Evolutionary conservation across 805 yeast genomes (phyloP).

Genomic region (Cyberlindnera veronae): DNA sequence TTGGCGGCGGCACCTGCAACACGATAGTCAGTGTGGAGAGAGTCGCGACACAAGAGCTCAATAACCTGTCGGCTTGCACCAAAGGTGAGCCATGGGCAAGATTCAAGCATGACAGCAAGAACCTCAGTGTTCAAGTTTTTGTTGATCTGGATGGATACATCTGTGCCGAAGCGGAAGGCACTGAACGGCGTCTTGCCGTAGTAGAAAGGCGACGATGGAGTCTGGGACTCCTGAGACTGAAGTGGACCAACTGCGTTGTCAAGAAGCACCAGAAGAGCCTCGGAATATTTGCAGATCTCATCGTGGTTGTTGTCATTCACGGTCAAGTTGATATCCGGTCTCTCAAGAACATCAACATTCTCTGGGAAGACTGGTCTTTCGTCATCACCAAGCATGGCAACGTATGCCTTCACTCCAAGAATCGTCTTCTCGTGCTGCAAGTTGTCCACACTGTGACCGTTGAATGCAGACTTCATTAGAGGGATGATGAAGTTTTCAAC

Average conservation of each 20-base stretch:
- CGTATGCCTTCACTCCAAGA: slow-evolving; percentile 67
- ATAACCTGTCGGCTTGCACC: slow-evolving; percentile 61
- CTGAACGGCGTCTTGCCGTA: slow-evolving; percentile 33
- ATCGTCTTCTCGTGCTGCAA: slow-evolving; percentile 67
- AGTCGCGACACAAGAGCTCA: slow-evolving; percentile 74
- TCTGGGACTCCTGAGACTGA: slow-evolving; percentile 21
- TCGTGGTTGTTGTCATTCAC: slow-evolving; percentile 49
- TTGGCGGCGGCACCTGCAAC: slow-evolving; percentile 61
- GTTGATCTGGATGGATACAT: slow-evolving; percentile 33
- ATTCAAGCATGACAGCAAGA: slow-evolving; percentile 65
- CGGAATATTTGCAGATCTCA: slow-evolving; percentile 61
- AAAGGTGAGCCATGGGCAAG: slow-evolving; percentile 67
- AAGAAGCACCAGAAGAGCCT: slow-evolving; percentile 50
- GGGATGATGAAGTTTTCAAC: slow-evolving; percentile 77
- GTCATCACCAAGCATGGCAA: slow-evolving; percentile 64
- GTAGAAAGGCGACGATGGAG: slow-evolving; percentile 35
- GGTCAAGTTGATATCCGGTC: slow-evolving; percentile 31
- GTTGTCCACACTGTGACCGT: slow-evolving; percentile 55
- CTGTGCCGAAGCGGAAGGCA: slow-evolving; percentile 40
- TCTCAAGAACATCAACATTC: slow-evolving; percentile 31
- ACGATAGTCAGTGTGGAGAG: slow-evolving; percentile 61
- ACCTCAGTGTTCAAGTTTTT: slow-evolving; percentile 49
- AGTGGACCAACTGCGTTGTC: slow-evolving; percentile 54
- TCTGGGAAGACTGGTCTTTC: slow-evolving; percentile 76
- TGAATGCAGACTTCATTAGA: slow-evolving; percentile 57